Conservation (phyloP, 1,284 basidiomycete species). For the Sporisorium exsertum region DNA sequence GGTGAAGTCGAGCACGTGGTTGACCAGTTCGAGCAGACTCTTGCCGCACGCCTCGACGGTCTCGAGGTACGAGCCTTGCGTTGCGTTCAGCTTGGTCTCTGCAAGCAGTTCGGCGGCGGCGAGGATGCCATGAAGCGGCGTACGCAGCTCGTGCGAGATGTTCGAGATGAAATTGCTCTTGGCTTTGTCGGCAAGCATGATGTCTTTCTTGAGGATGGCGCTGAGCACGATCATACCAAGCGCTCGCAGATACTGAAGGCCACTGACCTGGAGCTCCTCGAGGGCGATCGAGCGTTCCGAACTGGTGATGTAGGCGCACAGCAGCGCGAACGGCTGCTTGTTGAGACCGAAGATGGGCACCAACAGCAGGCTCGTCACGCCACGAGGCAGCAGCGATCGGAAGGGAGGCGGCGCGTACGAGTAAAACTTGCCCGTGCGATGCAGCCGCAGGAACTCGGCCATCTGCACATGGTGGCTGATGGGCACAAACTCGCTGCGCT, state of each 20-base stretch:
- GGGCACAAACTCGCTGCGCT: slow-evolving; percentile 56
- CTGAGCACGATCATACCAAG: slow-evolving; percentile 92
- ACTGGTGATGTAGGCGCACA: slow-evolving; percentile 86
- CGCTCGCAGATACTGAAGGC: slow-evolving; percentile 88
- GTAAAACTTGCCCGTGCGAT: slow-evolving; percentile 59
- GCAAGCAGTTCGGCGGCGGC: slow-evolving; percentile 88
- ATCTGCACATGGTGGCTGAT: slow-evolving; percentile 59
- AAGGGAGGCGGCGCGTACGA: slow-evolving; percentile 58
- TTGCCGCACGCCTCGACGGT: slow-evolving; percentile 73
- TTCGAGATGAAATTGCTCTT: slow-evolving; percentile 89
- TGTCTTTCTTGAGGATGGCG: slow-evolving; percentile 89
- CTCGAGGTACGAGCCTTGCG: slow-evolving; percentile 86
- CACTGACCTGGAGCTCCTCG: slow-evolving; percentile 79
- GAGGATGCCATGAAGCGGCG: slow-evolving; percentile 75
- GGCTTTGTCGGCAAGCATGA: slow-evolving; percentile 93
- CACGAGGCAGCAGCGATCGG: slow-evolving; percentile 58
- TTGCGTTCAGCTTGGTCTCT: slow-evolving; percentile 83
- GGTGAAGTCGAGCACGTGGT: slow-evolving; percentile 95
- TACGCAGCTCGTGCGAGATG: slow-evolving; percentile 84
- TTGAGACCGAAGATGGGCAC: slow-evolving; percentile 93
- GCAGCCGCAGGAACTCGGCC: slow-evolving; percentile 60
- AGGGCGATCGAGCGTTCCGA: slow-evolving; percentile 82
- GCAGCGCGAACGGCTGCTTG: slow-evolving; percentile 87
- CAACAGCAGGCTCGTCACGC: slow-evolving; percentile 51
- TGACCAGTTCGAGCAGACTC: slow-evolving; percentile 77